These are phyloP conservation scores for Mycena galopus DNA, from an alignment of 768 basidiomycete genomes.

Conservation along the genomic window DNA sequence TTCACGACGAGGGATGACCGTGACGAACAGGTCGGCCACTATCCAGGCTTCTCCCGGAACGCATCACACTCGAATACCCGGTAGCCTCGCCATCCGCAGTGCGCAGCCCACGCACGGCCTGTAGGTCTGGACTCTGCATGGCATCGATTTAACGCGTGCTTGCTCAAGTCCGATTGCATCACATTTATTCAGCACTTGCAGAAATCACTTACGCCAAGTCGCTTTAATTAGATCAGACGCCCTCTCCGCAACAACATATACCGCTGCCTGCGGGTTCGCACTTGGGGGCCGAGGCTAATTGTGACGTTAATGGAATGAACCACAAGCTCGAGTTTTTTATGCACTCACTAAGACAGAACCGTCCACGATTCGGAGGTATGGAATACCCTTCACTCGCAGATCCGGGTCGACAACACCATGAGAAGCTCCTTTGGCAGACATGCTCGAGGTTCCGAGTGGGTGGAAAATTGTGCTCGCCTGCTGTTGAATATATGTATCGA, in stretches of 20 bases:
- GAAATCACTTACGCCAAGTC: too few relatives aligned
- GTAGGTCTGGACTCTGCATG: too few relatives aligned
- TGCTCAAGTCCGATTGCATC: too few relatives aligned
- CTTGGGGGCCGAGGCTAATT: slow-evolving; percentile 38
- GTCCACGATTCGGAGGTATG: slow-evolving; percentile 50
- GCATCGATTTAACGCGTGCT: too few relatives aligned
- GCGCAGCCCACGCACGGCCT: too few relatives aligned
- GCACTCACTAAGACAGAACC: slow-evolving; percentile 47
- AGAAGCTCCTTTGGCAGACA: slow-evolving; percentile 41
- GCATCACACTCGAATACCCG: too few relatives aligned
- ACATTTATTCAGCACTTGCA: too few relatives aligned
- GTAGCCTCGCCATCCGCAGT: too few relatives aligned
- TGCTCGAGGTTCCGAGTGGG: slow-evolving; percentile 42
- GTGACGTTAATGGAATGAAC: too few relatives aligned
- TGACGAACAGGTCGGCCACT: too few relatives aligned
- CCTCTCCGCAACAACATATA: slow-evolving; percentile 40
- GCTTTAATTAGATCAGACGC: slow-evolving; percentile 17
- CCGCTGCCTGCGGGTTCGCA: slow-evolving; percentile 40
- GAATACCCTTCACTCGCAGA: slow-evolving; percentile 45
- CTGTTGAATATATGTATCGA: slow-evolving; percentile 40
- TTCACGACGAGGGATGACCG: too few relatives aligned
- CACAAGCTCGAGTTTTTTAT: background rate
- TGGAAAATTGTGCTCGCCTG: slow-evolving; percentile 36
- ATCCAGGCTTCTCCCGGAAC: too few relatives aligned
- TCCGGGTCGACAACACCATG: slow-evolving; percentile 50